A percentile compares a stretch with the other conserved stretches of the same genome.
phyloP scores from a whole-genome alignment of 2,329 filamentous ascomycete genomes.

The Pyrenophora graminea region DNA sequence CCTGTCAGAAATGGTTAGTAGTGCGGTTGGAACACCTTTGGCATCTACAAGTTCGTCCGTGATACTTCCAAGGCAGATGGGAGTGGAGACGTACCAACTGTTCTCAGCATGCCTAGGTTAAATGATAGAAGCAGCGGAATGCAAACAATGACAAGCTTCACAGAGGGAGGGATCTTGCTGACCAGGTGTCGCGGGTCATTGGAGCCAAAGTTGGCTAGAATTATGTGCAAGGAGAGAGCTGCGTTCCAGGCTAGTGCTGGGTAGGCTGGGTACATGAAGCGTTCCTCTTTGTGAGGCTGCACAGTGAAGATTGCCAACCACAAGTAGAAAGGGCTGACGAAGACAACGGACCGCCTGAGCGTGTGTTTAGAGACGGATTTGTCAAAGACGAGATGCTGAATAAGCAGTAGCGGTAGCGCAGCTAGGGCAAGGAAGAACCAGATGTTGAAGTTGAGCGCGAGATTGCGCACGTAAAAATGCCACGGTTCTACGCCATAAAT shows the following conservation, averaged over 20 bases:
- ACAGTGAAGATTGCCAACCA: constrained; percentile 91
- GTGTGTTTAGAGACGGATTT: constrained; percentile 68
- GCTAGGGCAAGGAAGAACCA: constrained; percentile 84
- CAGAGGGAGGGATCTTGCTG: constrained; percentile 71
- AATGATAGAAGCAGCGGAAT: constrained; percentile 66
- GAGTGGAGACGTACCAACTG: constrained; percentile 54
- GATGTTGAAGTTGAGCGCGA: constrained; percentile 91
- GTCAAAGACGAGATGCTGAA: constrained; percentile 70
- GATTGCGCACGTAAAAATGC: constrained; percentile 93
- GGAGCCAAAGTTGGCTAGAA: constrained; percentile 75
- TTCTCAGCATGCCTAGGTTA: constrained; percentile 70
- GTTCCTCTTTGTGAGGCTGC: constrained; percentile 96
- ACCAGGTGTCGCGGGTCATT: constrained; percentile 68
- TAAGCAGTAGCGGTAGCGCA: constrained; percentile 72
- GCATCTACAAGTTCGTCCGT: too few relatives aligned
- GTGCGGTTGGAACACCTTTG: too few relatives aligned
- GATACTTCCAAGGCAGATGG: neutral
- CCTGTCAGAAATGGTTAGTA: constrained; percentile 42
- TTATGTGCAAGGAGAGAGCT: constrained; percentile 78
- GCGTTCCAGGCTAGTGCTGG: constrained; percentile 89
- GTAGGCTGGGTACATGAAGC: constrained; percentile 98
- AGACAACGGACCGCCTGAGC: constrained; percentile 74
- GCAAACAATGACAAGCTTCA: constrained; percentile 71
- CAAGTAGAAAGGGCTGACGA: constrained; percentile 86
- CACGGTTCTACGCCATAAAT: constrained; percentile 96